phyloP scores from a whole-genome alignment of 495 filamentous ascomycete genomes.

The Lindgomyces ingoldianus region DNA sequence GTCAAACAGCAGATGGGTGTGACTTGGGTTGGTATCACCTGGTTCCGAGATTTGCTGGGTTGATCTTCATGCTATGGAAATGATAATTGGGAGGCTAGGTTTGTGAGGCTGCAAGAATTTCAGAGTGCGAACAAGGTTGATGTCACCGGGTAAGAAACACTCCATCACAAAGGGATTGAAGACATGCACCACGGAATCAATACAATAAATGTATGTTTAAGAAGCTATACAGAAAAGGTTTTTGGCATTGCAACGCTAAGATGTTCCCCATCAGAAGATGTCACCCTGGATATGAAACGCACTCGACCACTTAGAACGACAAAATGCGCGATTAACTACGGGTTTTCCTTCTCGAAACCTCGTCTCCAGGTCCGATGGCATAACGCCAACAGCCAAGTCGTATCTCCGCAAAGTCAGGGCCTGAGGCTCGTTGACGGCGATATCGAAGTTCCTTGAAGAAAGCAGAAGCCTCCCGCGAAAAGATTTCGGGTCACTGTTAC shows the following conservation, averaged over 20 bases:
- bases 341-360: slow-evolving; percentile 44
- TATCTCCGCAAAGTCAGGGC: slow-evolving; percentile 32
- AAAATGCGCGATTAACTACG: slow-evolving; percentile 53
- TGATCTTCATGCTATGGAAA: not conserved
- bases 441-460: slow-evolving; percentile 36
- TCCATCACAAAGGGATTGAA: no score
- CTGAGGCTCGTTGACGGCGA: slow-evolving; percentile 28
- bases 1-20: not conserved
- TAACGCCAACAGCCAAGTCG: slow-evolving; percentile 36
- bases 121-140: no score
- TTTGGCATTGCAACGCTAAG: not conserved
- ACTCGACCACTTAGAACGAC: slow-evolving; percentile 38
- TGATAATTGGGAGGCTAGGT: not conserved
- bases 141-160: no score
- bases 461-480: slow-evolving; percentile 20
- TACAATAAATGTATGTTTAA: no score
- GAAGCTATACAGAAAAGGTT: no score
- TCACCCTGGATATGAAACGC: slow-evolving; percentile 53
- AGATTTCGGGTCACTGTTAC: slow-evolving; percentile 16
- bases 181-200: not conserved
- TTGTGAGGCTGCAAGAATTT: no score
- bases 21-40: not conserved
- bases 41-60: not conserved
- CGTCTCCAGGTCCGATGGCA: slow-evolving; percentile 33
- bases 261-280: slow-evolving; percentile 30